Conservation (phyloP, 1,284 basidiomycete genomes). For the Peniophora sp. region DNA sequence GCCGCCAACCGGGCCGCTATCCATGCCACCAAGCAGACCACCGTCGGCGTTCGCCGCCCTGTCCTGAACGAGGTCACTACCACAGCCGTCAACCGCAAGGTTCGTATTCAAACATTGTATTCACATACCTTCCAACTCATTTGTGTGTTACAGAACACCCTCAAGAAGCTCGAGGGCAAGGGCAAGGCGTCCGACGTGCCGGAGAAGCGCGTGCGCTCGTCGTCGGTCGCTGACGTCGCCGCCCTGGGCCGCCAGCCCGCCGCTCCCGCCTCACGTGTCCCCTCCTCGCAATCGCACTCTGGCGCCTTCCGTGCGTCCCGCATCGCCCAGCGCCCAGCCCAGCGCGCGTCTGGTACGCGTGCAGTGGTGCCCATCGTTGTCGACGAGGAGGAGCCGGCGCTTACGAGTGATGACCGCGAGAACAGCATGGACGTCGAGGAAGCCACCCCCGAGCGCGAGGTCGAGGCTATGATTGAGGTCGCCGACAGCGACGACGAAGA, state of each 20-base stretch:
- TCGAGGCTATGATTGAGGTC: constrained; percentile 47
- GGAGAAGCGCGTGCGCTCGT: constrained; percentile 54
- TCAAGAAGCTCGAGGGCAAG: constrained; percentile 30
- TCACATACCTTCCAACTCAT: background rate
- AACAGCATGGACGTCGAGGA: constrained; percentile 56
- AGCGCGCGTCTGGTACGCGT: constrained; percentile 22
- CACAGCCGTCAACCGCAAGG: constrained; percentile 63
- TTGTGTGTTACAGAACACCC: constrained; percentile 27
- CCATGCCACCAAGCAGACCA: constrained; percentile 32
- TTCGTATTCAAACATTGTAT: constrained; percentile 9
- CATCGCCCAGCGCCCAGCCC: constrained; percentile 15
- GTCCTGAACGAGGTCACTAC: constrained; percentile 68
- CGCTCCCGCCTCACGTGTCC: constrained; percentile 42
- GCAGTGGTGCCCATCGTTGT: constrained; percentile 27
- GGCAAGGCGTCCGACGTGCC: constrained; percentile 51
- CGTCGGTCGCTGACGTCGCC: constrained; percentile 46
- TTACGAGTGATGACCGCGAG: constrained; percentile 26
- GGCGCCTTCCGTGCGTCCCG: constrained; percentile 21
- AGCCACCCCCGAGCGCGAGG: constrained; percentile 42
- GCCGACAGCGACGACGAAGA: constrained; percentile 31
- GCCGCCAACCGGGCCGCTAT: constrained; percentile 40
- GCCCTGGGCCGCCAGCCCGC: constrained; percentile 41
- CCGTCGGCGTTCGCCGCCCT: constrained; percentile 36
- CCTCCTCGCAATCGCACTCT: constrained; percentile 29
- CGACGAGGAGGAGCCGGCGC: constrained; percentile 23